These are phyloP conservation scores for Microdochium trichocladiopsis DNA, from an alignment of 2,329 filamentous ascomycete species.

Conservation along the genomic window DNA sequence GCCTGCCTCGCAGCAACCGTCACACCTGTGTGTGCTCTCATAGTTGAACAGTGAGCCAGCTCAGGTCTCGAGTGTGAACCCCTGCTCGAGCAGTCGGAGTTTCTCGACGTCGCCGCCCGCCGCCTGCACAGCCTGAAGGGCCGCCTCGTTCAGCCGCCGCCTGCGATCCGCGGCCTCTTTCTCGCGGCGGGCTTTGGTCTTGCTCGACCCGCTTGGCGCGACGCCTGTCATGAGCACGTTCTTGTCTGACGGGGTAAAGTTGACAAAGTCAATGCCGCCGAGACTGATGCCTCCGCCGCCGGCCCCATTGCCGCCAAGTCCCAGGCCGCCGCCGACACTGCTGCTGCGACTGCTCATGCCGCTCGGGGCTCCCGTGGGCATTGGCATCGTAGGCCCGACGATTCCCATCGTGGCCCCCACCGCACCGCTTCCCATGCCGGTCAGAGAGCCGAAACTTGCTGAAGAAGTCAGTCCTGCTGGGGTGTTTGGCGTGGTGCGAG, in stretches of 20 bases:
- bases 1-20: too few species aligned
- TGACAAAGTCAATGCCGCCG: slow-evolving; percentile 63
- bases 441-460: background rate
- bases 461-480: background rate
- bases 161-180: slow-evolving; percentile 78
- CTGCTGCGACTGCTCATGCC: background rate
- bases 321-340: background rate
- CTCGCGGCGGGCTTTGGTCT: slow-evolving; percentile 90
- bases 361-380: background rate
- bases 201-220: slow-evolving; percentile 81
- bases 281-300: slow-evolving; percentile 14
- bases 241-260: slow-evolving; percentile 79
- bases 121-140: slow-evolving; percentile 60
- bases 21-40: too few species aligned
- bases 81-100: slow-evolving; percentile 16
- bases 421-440: background rate
- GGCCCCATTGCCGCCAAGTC: background rate
- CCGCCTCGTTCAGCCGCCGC: slow-evolving; percentile 59
- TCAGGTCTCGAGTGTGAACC: background rate
- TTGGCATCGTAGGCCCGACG: background rate
- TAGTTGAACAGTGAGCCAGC: too few species aligned
- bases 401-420: background rate
- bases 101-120: slow-evolving; percentile 61
- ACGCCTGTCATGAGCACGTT: slow-evolving; percentile 79
- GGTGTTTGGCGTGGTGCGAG: background rate